A percentile compares a stretch with the other conserved stretches of the same genome.
These are phyloP conservation scores for Kazachstania africana DNA, from an alignment of 805 yeast genomes.

Conservation along the genomic window DNA sequence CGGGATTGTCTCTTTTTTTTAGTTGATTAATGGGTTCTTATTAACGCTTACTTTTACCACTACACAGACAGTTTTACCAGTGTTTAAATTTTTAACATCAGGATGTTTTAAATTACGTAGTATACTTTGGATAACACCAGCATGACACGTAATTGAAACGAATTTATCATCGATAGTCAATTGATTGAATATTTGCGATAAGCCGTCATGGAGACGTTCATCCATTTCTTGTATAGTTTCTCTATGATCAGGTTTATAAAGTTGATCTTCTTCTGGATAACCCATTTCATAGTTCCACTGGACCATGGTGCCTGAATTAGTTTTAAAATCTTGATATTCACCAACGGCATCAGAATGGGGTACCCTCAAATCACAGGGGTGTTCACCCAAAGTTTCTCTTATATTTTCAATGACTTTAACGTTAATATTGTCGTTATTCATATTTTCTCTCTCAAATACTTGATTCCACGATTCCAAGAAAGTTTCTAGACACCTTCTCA, in stretches of 20 bases:
- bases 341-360: conserved; percentile 9
- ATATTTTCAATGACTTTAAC: conserved; percentile 29
- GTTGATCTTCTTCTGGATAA: conserved; percentile 39
- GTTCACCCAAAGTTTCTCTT: conserved; percentile 51
- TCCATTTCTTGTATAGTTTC: conserved; percentile 42
- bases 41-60: conserved; percentile 36
- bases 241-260: conserved; percentile 33
- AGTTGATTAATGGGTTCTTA: too few relatives aligned
- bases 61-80: conserved; percentile 56
- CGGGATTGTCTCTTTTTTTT: too few relatives aligned
- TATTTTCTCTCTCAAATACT: conserved; percentile 9
- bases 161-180: conserved; percentile 16
- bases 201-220: conserved; percentile 27
- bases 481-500: conserved; percentile 53
- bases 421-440: conserved; percentile 16
- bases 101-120: conserved; percentile 44
- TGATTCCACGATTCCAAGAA: conserved; percentile 45
- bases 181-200: conserved; percentile 34
- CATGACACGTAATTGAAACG: conserved; percentile 45
- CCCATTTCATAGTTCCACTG: conserved; percentile 34
- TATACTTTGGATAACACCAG: conserved; percentile 45
- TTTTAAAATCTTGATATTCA: conserved; percentile 11
- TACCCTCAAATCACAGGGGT: conserved; percentile 47
- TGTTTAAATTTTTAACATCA: conserved; percentile 39
- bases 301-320: conserved; percentile 26